Evolutionary conservation across 352 stramenopile genomes (phyloP).

Genomic region (Pythium dissotocum): DNA sequence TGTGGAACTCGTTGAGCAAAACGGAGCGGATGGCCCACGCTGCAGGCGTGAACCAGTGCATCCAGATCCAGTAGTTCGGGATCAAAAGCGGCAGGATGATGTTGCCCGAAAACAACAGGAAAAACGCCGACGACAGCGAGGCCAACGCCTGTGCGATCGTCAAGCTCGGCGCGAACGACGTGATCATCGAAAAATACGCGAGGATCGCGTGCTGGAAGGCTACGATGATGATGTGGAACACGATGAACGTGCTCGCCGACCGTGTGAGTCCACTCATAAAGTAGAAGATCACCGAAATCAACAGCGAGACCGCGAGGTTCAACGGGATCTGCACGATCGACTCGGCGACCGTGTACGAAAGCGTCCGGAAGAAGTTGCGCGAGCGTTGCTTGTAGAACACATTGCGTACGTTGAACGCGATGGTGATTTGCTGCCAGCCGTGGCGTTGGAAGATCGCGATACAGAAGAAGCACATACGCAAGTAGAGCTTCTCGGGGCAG

Average conservation of each 20-base stretch:
- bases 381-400: slow-evolving; percentile 90
- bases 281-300: slow-evolving; percentile 71
- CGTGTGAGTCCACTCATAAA: slow-evolving; percentile 83
- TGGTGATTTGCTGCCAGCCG: slow-evolving; percentile 62
- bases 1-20: slow-evolving; percentile 57
- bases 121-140: slow-evolving; percentile 50
- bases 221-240: slow-evolving; percentile 72
- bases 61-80: slow-evolving; percentile 69
- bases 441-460: slow-evolving; percentile 66
- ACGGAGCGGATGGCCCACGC: slow-evolving; percentile 48
- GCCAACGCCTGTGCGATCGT: slow-evolving; percentile 44
- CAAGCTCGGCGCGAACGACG: slow-evolving; percentile 46
- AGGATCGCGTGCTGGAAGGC: slow-evolving; percentile 68
- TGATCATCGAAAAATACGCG: slow-evolving; percentile 61
- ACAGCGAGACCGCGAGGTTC: slow-evolving; percentile 56
- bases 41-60: slow-evolving; percentile 66
- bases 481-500: slow-evolving; percentile 49
- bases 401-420: slow-evolving; percentile 61
- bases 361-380: slow-evolving; percentile 87
- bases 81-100: slow-evolving; percentile 65
- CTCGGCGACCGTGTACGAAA: slow-evolving; percentile 72
- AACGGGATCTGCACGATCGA: slow-evolving; percentile 55
- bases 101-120: slow-evolving; percentile 71
- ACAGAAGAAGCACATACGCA: slow-evolving; percentile 73
- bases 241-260: slow-evolving; percentile 61